Conservation (phyloP, 2,329 filamentous ascomycete species). For the Ophiostoma angusticollis region DNA sequence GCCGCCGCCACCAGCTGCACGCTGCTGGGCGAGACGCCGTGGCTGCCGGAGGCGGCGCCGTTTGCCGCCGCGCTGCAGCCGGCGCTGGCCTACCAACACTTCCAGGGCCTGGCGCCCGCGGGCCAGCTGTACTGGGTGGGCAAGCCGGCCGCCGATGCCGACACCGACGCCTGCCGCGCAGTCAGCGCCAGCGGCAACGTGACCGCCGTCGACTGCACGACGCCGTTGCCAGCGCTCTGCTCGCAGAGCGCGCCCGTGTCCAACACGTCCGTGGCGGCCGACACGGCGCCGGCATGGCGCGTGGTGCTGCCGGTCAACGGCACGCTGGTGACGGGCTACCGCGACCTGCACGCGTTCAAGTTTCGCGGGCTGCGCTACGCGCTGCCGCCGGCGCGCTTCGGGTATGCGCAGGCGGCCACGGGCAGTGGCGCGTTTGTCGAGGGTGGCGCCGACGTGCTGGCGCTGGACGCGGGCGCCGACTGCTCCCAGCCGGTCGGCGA, state of each 20-base stretch:
- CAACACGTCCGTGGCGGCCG: slow-evolving; percentile 10
- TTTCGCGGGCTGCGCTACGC: slow-evolving; percentile 23
- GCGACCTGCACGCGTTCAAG: slow-evolving; percentile 21
- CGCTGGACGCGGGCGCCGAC: slow-evolving; percentile 19
- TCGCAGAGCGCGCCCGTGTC: slow-evolving; percentile 20
- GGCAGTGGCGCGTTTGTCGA: too few species aligned
- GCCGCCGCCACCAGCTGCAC: slow-evolving; percentile 7
- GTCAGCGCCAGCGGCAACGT: slow-evolving; percentile 23
- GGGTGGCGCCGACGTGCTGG: slow-evolving; percentile 17
- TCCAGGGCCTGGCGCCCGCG: slow-evolving; percentile 11
- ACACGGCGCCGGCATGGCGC: slow-evolving; percentile 17
- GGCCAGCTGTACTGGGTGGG: slow-evolving; percentile 18
- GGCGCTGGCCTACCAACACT: slow-evolving; percentile 16
- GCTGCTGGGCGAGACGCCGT: slow-evolving; percentile 11
- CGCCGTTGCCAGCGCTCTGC: slow-evolving; percentile 19
- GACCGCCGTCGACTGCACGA: slow-evolving; percentile 21
- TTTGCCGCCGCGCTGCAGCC: slow-evolving; percentile 14
- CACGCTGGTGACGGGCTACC: slow-evolving; percentile 20
- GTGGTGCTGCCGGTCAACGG: slow-evolving; percentile 17
- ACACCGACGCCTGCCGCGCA: slow-evolving; percentile 13
- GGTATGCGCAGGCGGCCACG: slow-evolving; percentile 16
- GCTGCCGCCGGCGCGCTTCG: slow-evolving; percentile 17
- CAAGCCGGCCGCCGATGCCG: slow-evolving; percentile 5
- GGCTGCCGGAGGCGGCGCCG: slow-evolving; percentile 15
- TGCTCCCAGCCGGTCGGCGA: slow-evolving; percentile 21